Percentiles rank a stretch among this genome's conserved stretches.
Conservation (phyloP, 1,284 basidiomycete species). For the Inonotus hispidus region DNA sequence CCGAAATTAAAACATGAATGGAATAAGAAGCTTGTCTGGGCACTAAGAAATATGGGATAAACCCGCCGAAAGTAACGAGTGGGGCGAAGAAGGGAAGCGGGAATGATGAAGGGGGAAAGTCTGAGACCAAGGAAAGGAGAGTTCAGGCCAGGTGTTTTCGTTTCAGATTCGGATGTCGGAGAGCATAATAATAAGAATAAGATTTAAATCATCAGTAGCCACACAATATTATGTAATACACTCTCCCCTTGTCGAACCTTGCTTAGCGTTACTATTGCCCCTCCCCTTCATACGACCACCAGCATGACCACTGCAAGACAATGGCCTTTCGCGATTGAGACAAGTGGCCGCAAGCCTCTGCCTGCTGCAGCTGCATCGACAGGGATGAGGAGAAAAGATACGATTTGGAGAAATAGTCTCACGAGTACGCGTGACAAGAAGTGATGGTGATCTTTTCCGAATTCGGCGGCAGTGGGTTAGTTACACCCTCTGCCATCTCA, state of each 20-base stretch:
- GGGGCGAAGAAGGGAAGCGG: no score
- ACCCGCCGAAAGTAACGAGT: neutral
- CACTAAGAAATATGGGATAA: neutral
- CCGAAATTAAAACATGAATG: neutral
- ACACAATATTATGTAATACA: conserved; percentile 9
- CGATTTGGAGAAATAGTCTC: neutral
- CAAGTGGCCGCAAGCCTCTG: neutral
- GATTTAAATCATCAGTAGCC: conserved; percentile 6
- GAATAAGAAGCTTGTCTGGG: neutral
- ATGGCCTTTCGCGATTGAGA: neutral
- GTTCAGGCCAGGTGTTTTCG: neutral
- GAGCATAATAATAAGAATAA: conserved; percentile 14
- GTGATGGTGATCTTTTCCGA: neutral
- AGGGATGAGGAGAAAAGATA: no score
- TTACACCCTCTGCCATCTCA: neutral
- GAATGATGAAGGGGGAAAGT: neutral
- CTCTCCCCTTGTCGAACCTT: neutral
- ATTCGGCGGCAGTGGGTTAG: neutral
- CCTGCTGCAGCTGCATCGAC: no score
- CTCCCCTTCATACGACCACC: neutral
- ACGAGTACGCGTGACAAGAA: neutral
- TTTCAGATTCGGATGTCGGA: conserved; percentile 4
- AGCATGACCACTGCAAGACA: neutral
- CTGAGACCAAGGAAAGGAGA: conserved; percentile 3
- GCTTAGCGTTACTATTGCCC: conserved; percentile 2